Conservation (phyloP, 1,139 yeast genomes). For the Suhomyces kunorum region DNA sequence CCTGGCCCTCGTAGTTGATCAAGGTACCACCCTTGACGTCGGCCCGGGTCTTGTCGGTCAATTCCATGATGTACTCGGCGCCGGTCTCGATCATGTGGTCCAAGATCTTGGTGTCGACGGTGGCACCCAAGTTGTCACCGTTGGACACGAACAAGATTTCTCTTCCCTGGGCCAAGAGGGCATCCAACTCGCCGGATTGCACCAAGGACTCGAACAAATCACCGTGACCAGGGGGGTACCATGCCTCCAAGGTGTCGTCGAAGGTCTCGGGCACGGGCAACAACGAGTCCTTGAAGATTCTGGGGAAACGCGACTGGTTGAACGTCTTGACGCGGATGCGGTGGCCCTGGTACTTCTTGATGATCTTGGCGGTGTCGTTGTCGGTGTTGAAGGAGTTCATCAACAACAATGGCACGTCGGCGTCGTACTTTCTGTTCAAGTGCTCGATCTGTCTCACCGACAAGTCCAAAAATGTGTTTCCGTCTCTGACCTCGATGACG, state of each 20-base stretch:
- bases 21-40: constrained; percentile 99
- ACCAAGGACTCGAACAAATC: constrained; percentile 90
- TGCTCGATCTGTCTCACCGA: constrained; percentile 97
- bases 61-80: constrained; percentile 96
- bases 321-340: constrained; percentile 93
- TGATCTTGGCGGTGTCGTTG: constrained; percentile 90
- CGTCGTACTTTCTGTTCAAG: constrained; percentile 84
- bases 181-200: constrained; percentile 89
- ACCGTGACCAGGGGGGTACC: constrained; percentile 99
- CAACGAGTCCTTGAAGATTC: constrained; percentile 90
- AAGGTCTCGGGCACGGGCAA: constrained; percentile 85
- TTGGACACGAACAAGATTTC: constrained; percentile 93
- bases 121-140: constrained; percentile 98
- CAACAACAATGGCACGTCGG: constrained; percentile 92
- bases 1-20: constrained; percentile 93
- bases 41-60: constrained; percentile 97
- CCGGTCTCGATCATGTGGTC: constrained; percentile 91
- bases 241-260: constrained; percentile 75
- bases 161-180: constrained; percentile 88
- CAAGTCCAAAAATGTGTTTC: constrained; percentile 92
- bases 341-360: constrained; percentile 95
- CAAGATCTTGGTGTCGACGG: constrained; percentile 88
- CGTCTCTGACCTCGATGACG: constrained; percentile 97
- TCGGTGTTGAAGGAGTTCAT: constrained; percentile 99
- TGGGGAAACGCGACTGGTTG: constrained; percentile 95